These are phyloP conservation scores for Crithidia sp. DNA, from an alignment of 208 protist species.

Conservation along the genomic window DNA sequence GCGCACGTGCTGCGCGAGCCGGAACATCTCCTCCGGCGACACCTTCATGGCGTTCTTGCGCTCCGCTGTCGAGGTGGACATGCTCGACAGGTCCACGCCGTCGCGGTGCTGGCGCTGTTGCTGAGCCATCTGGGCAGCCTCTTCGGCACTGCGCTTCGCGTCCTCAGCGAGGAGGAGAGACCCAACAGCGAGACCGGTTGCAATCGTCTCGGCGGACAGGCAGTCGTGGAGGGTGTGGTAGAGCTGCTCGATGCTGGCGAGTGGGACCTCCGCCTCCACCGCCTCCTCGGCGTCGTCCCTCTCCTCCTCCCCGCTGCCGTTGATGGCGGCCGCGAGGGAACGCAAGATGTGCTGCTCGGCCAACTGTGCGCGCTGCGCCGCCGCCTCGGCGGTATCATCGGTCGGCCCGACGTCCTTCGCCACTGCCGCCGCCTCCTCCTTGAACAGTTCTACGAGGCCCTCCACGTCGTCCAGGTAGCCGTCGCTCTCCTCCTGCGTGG, in stretches of 20 bases:
- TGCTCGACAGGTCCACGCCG: constrained; percentile 36
- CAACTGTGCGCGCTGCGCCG: constrained; percentile 19
- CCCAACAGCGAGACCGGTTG: constrained; percentile 61
- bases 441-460: constrained; percentile 68
- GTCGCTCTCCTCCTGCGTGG: constrained; percentile 63
- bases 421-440: constrained; percentile 20
- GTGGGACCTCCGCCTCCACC: constrained; percentile 43
- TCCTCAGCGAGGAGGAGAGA: constrained; percentile 67
- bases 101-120: constrained; percentile 43
- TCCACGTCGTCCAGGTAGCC: constrained; percentile 86
- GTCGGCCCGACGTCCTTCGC: constrained; percentile 15
- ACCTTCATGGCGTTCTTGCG: constrained; percentile 79
- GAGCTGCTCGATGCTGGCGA: constrained; percentile 58
- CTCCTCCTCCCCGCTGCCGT: constrained; percentile 14
- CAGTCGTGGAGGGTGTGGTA: constrained; percentile 57
- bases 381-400: constrained; percentile 4
- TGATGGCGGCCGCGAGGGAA: constrained; percentile 30
- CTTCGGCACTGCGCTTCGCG: constrained; percentile 56
- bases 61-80: constrained; percentile 47
- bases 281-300: constrained; percentile 30
- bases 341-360: constrained; percentile 29
- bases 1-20: constrained; percentile 83
- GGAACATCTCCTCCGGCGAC: constrained; percentile 88
- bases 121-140: constrained; percentile 40
- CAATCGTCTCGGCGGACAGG: constrained; percentile 40